Conservation (phyloP, 1,139 yeast species). For the Arxiozyma heterogenica region DNA sequence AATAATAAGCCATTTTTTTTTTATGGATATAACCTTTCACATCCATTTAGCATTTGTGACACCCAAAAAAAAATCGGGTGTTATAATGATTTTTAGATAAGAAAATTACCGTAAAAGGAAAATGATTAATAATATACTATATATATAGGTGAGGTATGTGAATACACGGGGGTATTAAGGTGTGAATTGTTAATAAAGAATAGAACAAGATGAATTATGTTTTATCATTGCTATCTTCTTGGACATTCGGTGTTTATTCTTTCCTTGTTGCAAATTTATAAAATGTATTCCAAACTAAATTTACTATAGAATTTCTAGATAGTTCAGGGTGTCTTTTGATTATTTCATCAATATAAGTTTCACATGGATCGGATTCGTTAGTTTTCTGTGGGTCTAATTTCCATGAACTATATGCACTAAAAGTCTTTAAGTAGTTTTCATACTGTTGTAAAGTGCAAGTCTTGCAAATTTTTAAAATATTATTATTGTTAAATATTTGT, state of each 20-base stretch:
- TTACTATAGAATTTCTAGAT: slow-evolving; percentile 25
- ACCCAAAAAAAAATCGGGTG: slow-evolving; percentile 1
- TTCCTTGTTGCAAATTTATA: slow-evolving; percentile 30
- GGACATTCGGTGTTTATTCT: background rate
- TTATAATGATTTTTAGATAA: background rate
- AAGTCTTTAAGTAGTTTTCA: slow-evolving; percentile 46
- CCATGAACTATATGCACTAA: slow-evolving; percentile 71
- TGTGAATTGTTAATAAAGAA: background rate
- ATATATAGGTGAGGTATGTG: background rate
- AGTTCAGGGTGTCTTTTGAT: slow-evolving; percentile 26
- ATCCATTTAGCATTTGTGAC: background rate
- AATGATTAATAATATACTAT: background rate
- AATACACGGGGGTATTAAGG: background rate
- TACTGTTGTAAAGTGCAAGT: slow-evolving; percentile 39
- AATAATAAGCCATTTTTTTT: background rate
- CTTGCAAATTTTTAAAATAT: slow-evolving; percentile 37
- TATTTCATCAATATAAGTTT: slow-evolving; percentile 19
- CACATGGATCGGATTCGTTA: slow-evolving; percentile 19
- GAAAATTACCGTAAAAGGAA: background rate
- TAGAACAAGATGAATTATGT: too few species aligned
- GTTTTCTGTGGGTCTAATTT: slow-evolving; percentile 28
- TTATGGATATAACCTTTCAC: too few species aligned
- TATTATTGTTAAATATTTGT: background rate
- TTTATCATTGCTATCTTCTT: too few species aligned
- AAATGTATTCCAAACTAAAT: slow-evolving; percentile 35